Conservation (phyloP, 2,329 filamentous ascomycete species). For the Xenoacremonium recifei region DNA sequence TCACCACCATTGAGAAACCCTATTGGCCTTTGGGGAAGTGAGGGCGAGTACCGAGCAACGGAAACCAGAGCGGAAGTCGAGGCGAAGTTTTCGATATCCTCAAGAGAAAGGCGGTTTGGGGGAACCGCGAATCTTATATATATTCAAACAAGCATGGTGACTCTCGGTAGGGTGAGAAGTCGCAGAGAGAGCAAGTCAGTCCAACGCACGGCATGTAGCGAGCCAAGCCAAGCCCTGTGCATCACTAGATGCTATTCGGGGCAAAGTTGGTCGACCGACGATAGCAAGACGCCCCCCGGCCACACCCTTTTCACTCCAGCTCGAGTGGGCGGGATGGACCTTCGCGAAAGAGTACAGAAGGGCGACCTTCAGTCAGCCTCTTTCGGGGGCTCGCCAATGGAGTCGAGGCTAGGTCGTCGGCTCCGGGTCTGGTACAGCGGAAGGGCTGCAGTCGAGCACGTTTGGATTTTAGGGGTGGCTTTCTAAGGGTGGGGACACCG, state of each 20-base stretch:
- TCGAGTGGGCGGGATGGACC: conserved; percentile 16
- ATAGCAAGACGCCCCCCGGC: conserved; percentile 21
- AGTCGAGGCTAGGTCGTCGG: conserved; percentile 24
- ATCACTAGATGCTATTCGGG: conserved; percentile 20
- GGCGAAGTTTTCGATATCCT: too few species aligned
- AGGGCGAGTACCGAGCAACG: too few species aligned
- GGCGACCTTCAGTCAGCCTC: conserved; percentile 25
- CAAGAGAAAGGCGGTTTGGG: too few species aligned
- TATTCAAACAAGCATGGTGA: conserved; percentile 13
- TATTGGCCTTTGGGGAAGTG: too few species aligned
- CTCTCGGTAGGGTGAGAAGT: conserved; percentile 14
- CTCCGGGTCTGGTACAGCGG: conserved; percentile 19
- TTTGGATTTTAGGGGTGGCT: conserved; percentile 26
- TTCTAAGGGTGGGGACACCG: conserved; percentile 14
- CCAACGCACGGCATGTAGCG: conserved; percentile 20
- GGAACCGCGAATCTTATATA: conserved; percentile 25
- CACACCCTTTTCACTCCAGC: conserved; percentile 13
- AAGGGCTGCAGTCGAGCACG: conserved; percentile 17
- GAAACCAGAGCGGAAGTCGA: too few species aligned
- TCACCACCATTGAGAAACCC: too few species aligned
- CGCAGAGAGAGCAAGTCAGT: conserved; percentile 14
- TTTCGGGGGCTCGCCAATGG: conserved; percentile 18
- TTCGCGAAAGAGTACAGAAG: conserved; percentile 19
- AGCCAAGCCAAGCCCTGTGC: conserved; percentile 18
- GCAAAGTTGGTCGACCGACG: conserved; percentile 8